Evolutionary conservation across 148 eudicot genomes (phyloP), one percentile per base, ranked within the genome.

Genomic region (Salicornia ramosissima): DNA sequence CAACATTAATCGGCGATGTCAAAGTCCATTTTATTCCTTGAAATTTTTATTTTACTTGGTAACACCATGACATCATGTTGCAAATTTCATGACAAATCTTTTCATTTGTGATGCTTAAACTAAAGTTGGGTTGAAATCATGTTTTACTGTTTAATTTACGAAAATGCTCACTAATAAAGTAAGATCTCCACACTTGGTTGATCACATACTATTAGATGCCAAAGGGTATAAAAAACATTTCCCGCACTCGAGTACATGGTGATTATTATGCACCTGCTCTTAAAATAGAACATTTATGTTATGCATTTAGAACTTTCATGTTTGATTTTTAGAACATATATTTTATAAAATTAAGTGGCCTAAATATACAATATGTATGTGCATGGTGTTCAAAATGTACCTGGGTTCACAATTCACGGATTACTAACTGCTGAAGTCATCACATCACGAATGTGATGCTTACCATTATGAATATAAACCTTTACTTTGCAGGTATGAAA

Each of bases 401-500:
- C n/a, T n/a, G n/a, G n/a, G n/a, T n/a, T n/a, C n/a, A n/a, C n/a
- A n/a, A n/a, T n/a, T n/a, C n/a, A n/a, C n/a, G n/a, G n/a, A n/a
- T n/a, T n/a, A n/a, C n/a, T n/a, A n/a, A n/a, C n/a, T n/a, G n/a
- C n/a, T n/a, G n/a, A n/a, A n/a, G n/a, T n/a, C n/a, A n/a, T n/a
- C n/a, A n/a, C 54, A 6, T 30, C 2, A 21, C 10, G 42, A 0
- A 65, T 29, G 10, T 47, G 7, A 28, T 14, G 43, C 39, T 47
- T 54, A 43, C 45, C n/a, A n/a, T n/a, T 0, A 13, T 43, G 28
- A 50, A 53, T 43, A 12, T 13, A 24, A 46, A 39, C 67, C 65
- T 61, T 61, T 12, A 4, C 12, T 73, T 55, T 81, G 53, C 73
- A 94, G 98, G 73, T 94, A 94, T 82, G 79, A 90, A 4, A 88